Base-by-base conservation (phyloP, 805 yeast species). In the Yamadazyma tumulicola region DNA sequence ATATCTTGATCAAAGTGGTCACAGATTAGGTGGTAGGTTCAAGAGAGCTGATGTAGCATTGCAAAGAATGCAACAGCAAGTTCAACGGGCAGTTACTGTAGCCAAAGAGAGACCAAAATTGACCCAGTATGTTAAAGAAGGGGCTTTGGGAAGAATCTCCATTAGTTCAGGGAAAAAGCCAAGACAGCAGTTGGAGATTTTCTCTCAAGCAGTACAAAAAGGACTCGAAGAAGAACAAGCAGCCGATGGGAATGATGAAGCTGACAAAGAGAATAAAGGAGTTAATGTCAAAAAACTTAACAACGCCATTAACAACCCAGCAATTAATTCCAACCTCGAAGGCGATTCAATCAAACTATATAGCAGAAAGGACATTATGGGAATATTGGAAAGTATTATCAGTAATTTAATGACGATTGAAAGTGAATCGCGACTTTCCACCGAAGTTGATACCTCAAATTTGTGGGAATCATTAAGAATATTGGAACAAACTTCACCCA, bases 51-150 rank as follows among this genome's bases (percentile, higher is more conserved):
- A 86, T 59, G 79, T 87, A 45, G 96, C 96, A 1, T 72, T 89
- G 51, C 96, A 86, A 67, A 81, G 97, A 70, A 86, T 93, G 96
- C 97, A 91, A 64, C 96, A 88, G 57, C 97, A 91, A 66, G 96
- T 91, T 34, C 94, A 88, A 54, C 86, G 85, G 52, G 97, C 97
- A 11, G 97, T 91, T 12, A 85, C 91, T 35, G 91, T 86, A 25
- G 98, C 97, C 16, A 85, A 86, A 55, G 96, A 87, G 51, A 77
- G 87, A 64, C 83, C 86, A 35, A 80, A 80, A 61, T 64, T 73
- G 24, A 72, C 74, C 27, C 80, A 74, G 43, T 77, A 77, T 48
- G 77, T 78, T 19, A 75, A 75, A 51, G 95, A 82, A 52, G 96
- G 96, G 49, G 93, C 95, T 2, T 69, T 91, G 39, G 97, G 97